These are phyloP conservation scores for Trypanosoma vivax DNA, from an alignment of 208 protist genomes.

Conservation along the genomic window DNA sequence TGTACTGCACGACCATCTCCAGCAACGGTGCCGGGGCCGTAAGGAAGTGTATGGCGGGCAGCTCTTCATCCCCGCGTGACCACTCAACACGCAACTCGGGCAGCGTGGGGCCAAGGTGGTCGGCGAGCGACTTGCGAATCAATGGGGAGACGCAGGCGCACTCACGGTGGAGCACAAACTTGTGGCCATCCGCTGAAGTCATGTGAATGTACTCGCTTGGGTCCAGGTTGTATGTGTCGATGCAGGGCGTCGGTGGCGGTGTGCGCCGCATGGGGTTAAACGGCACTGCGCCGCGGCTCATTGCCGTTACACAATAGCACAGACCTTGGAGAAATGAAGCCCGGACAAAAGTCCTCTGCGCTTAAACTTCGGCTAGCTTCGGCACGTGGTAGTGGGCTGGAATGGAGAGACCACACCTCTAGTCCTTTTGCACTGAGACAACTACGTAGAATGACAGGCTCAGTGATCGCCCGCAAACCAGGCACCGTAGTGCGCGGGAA, in stretches of 20 bases:
- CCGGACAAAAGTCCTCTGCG: too few species aligned
- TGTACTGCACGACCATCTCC: constrained; percentile 64
- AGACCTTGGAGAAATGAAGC: not conserved
- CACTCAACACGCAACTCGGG: constrained; percentile 32
- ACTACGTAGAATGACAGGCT: too few species aligned
- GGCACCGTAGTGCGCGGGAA: too few species aligned
- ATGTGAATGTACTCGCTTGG: constrained; percentile 52
- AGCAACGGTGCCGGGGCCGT: constrained; percentile 30
- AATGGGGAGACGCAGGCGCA: constrained; percentile 56
- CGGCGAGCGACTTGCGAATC: constrained; percentile 44
- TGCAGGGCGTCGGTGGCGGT: constrained; percentile 68
- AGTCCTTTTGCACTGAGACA: too few species aligned
- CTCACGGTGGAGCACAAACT: constrained; percentile 47
- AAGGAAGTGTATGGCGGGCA: constrained; percentile 45
- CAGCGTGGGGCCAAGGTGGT: constrained; percentile 25
- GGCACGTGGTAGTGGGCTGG: too few species aligned
- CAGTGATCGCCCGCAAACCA: too few species aligned
- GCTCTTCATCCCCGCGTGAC: not conserved
- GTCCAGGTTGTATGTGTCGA: constrained; percentile 56
- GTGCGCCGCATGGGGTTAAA: constrained; percentile 88
- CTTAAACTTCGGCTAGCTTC: too few species aligned
- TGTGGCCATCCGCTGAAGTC: constrained; percentile 25
- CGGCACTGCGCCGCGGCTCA: constrained; percentile 43
- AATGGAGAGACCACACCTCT: too few species aligned
- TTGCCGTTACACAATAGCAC: not conserved